Conservation (phyloP, 768 basidiomycete genomes). For the Cantharellus anzutake region DNA sequence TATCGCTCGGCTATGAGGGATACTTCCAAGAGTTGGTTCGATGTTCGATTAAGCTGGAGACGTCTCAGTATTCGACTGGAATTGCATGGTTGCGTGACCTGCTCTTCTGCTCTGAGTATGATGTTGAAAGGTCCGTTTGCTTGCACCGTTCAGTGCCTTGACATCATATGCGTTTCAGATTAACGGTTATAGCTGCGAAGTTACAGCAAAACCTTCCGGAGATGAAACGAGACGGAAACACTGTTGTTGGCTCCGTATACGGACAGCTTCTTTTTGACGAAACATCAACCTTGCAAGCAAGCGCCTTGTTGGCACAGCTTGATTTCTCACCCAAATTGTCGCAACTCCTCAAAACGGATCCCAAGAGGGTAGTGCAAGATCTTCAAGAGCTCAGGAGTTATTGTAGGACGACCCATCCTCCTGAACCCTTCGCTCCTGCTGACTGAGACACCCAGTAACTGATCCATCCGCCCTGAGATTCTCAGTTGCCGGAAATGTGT, state of each 20-base stretch:
- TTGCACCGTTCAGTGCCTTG: neutral
- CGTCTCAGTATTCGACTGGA: constrained; percentile 54
- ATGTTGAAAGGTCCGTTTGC: constrained; percentile 45
- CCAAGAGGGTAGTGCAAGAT: constrained; percentile 49
- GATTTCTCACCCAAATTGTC: constrained; percentile 64
- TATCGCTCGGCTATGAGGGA: constrained; percentile 40
- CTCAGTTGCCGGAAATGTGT: constrained; percentile 75
- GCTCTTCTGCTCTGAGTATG: constrained; percentile 54
- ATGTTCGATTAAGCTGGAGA: constrained; percentile 72
- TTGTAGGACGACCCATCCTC: constrained; percentile 27
- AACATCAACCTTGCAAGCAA: constrained; percentile 47
- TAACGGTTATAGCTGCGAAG: constrained; percentile 74
- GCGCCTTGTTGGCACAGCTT: constrained; percentile 48
- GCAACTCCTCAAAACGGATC: constrained; percentile 49
- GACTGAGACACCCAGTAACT: constrained; percentile 34
- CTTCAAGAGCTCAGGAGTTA: constrained; percentile 53
- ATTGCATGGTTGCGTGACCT: constrained; percentile 76
- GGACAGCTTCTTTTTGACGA: constrained; percentile 45
- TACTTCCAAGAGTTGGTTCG: constrained; percentile 59
- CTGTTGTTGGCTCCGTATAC: constrained; percentile 56
- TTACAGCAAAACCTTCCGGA: constrained; percentile 79
- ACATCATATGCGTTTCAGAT: constrained; percentile 22
- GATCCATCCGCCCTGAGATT: constrained; percentile 71
- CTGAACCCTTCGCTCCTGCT: no score
- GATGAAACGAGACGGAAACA: constrained; percentile 74